Conservation (phyloP, 108 stramenopile genomes). For the Schizochytrium sp. region DNA sequence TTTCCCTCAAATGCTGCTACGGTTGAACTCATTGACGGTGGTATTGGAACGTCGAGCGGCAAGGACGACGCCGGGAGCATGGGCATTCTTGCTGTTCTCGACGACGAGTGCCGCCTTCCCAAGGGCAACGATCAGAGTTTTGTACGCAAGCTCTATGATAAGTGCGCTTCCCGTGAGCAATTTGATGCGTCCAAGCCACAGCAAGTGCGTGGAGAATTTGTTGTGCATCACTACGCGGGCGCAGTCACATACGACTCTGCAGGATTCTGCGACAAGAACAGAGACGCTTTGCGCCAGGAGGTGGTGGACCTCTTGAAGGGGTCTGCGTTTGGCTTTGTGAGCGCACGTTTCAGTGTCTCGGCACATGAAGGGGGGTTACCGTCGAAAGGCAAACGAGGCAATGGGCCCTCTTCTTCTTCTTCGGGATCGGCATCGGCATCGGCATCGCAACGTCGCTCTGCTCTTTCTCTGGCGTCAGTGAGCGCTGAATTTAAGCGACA, state of each 20-base stretch:
- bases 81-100: conserved; percentile 77
- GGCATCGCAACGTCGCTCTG: background rate
- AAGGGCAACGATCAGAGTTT: conserved; percentile 78
- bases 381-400: background rate
- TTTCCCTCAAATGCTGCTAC: conserved; percentile 94
- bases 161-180: conserved; percentile 19
- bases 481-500: conserved; percentile 1
- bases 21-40: conserved; percentile 80
- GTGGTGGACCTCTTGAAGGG: conserved; percentile 61
- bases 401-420: too few species aligned
- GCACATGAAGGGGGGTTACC: background rate
- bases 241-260: conserved; percentile 62
- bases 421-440: too few species aligned
- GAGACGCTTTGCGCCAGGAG: conserved; percentile 74
- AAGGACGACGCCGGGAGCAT: conserved; percentile 70
- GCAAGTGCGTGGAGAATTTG: conserved; percentile 37
- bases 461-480: background rate
- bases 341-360: background rate
- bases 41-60: conserved; percentile 22
- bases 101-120: conserved; percentile 87
- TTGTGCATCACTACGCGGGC: conserved; percentile 79
- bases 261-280: conserved; percentile 79
- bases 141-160: conserved; percentile 71
- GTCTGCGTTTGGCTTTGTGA: conserved; percentile 2
- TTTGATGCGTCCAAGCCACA: conserved; percentile 5